These are phyloP conservation scores for Calocybe cyanea DNA, from an alignment of 768 basidiomycete genomes.

Conservation along the genomic window DNA sequence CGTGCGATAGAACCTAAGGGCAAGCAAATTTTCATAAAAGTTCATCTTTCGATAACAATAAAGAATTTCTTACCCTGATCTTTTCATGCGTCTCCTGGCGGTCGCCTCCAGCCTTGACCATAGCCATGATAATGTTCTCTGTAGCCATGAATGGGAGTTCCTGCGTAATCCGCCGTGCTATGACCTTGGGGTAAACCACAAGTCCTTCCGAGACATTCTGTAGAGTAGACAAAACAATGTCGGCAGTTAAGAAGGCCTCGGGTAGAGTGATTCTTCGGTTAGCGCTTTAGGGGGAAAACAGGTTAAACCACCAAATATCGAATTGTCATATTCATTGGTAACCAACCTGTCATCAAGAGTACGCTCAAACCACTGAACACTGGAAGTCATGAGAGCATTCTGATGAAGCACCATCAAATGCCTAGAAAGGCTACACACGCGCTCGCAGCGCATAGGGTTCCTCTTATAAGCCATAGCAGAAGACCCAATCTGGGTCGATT, in stretches of 20 bases:
- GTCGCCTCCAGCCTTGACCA: constrained; percentile 93
- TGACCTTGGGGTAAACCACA: constrained; percentile 99
- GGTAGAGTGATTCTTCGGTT: constrained; percentile 96
- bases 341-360: constrained; percentile 90
- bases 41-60: background rate
- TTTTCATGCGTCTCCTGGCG: constrained; percentile 96
- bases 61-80: constrained; percentile 59
- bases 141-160: constrained; percentile 99
- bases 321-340: no score
- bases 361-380: constrained; percentile 98
- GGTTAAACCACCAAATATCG: no score
- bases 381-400: constrained; percentile 92
- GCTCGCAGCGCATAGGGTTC: constrained; percentile 98
- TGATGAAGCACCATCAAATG: constrained; percentile 96
- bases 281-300: constrained; percentile 49
- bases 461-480: constrained; percentile 99
- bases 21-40: background rate
- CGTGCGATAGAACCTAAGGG: constrained; percentile 80
- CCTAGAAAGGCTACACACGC: constrained; percentile 92
- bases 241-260: constrained; percentile 95
- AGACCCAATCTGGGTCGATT: constrained; percentile 96
- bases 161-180: constrained; percentile 85
- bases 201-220: constrained; percentile 97
- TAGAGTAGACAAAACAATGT: constrained; percentile 92
- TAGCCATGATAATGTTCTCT: constrained; percentile 98